Evolutionary conservation across 202 grass and related monocot species (phyloP).

Genomic region (Setaria italica): DNA sequence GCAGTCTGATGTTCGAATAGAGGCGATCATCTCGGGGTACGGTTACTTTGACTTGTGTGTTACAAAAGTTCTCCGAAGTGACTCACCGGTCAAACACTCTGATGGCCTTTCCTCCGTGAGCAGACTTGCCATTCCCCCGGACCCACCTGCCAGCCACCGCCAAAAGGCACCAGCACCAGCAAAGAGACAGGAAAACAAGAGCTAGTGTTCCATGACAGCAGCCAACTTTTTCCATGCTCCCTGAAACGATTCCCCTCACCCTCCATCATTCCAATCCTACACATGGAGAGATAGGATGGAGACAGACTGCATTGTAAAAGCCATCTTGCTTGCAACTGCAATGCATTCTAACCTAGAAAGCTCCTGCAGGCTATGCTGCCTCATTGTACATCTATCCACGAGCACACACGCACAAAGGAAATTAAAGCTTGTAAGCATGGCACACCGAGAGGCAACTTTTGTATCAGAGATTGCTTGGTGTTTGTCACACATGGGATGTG

Average conservation of each 20-base stretch:
- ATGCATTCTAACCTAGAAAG: conserved; percentile 43
- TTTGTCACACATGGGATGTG: conserved; percentile 21
- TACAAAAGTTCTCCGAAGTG: conserved; percentile 44
- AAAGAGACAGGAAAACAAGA: conserved; percentile 47
- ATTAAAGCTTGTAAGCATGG: conserved; percentile 13
- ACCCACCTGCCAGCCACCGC: neutral
- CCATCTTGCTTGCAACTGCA: conserved; percentile 38
- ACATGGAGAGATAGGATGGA: neutral
- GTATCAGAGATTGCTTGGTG: neutral
- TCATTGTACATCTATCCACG: conserved; percentile 36
- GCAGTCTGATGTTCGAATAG: neutral
- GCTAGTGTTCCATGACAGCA: conserved; percentile 45
- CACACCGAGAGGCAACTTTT: conserved; percentile 34
- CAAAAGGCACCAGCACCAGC: conserved; percentile 11
- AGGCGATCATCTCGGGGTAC: neutral
- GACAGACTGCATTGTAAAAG: conserved; percentile 25
- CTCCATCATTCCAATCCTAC: conserved; percentile 44
- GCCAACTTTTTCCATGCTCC: conserved; percentile 33
- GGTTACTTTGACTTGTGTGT: conserved; percentile 14
- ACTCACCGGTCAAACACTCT: conserved; percentile 40
- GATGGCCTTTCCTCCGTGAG: conserved; percentile 31
- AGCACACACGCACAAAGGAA: conserved; percentile 12
- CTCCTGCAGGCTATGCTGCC: neutral
- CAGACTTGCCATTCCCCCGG: conserved; percentile 3
- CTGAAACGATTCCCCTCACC: conserved; percentile 45